A percentile compares a stretch with the other conserved stretches of the same genome.
Conservation (phyloP, 139 green algal genomes). For the Zygnema cylindricum region DNA sequence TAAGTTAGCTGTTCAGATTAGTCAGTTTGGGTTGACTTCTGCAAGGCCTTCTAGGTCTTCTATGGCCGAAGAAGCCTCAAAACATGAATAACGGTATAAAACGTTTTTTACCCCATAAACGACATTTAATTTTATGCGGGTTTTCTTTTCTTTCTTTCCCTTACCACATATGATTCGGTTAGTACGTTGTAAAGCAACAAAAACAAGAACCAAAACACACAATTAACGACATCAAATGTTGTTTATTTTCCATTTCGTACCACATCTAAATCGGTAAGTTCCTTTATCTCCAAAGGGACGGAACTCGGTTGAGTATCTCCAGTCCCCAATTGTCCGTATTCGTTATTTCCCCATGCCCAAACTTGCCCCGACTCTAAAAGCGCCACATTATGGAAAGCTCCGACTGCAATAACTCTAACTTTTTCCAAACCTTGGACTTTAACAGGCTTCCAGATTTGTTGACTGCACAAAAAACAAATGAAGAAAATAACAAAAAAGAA, state of each 20-base stretch:
- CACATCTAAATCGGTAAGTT: conserved; percentile 24
- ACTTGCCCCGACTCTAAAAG: conserved; percentile 53
- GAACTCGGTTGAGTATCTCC: conserved; percentile 53
- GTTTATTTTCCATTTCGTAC: conserved; percentile 28
- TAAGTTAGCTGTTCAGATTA: too few species aligned
- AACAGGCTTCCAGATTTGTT: conserved; percentile 54
- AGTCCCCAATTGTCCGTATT: conserved; percentile 65
- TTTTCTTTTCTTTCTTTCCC: neutral
- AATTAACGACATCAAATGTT: too few species aligned
- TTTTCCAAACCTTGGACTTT: conserved; percentile 26
- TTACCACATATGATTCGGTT: too few species aligned
- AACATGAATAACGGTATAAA: too few species aligned
- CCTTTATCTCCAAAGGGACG: conserved; percentile 3
- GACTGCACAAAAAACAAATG: conserved; percentile 3
- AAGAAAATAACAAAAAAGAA: neutral
- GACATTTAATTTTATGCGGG: neutral
- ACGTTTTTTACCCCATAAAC: too few species aligned
- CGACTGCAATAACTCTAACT: conserved; percentile 31
- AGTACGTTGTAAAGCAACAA: too few species aligned
- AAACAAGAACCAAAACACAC: too few species aligned
- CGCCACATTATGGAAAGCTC: conserved; percentile 49
- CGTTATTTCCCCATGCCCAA: conserved; percentile 72
- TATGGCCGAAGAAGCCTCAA: too few species aligned
- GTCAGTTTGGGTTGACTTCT: too few species aligned
- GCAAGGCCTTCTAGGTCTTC: too few species aligned